Percentiles rank a stretch among this genome's conserved stretches.
Evolutionary conservation across 2,329 filamentous ascomycete species (phyloP).

Genomic region (Epichloe aotearoae): DNA sequence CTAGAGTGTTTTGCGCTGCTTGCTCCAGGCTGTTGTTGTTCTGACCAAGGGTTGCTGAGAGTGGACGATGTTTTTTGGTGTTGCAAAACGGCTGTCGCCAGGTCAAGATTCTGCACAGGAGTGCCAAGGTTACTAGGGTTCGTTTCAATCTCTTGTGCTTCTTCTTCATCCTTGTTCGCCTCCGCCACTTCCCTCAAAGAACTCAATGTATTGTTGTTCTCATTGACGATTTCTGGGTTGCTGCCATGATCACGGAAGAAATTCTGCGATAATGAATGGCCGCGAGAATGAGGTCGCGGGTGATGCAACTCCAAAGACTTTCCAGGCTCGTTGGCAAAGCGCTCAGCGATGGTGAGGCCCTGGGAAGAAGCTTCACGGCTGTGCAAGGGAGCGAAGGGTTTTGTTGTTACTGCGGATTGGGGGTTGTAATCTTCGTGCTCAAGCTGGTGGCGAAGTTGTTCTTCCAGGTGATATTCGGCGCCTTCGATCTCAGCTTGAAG

Average conservation of each 20-base stretch:
- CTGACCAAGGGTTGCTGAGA: slow-evolving; percentile 50
- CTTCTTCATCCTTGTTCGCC: slow-evolving; percentile 28
- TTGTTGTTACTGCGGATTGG: slow-evolving; percentile 23
- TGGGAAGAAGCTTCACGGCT: slow-evolving; percentile 34
- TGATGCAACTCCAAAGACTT: slow-evolving; percentile 52
- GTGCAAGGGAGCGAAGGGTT: slow-evolving; percentile 20
- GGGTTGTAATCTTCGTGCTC: slow-evolving; percentile 68
- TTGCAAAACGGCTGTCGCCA: slow-evolving; percentile 28
- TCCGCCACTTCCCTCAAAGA: slow-evolving; percentile 28
- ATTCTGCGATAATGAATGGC: slow-evolving; percentile 56
- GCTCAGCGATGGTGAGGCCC: slow-evolving; percentile 34
- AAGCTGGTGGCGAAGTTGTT: slow-evolving; percentile 64
- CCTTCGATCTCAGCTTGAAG: slow-evolving; percentile 78
- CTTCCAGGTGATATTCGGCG: slow-evolving; percentile 72
- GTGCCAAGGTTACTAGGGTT: slow-evolving; percentile 62
- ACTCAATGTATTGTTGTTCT: slow-evolving; percentile 25
- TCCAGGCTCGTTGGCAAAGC: slow-evolving; percentile 39
- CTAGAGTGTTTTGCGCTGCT: slow-evolving; percentile 27
- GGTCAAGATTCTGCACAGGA: slow-evolving; percentile 39
- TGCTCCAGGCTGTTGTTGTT: slow-evolving; percentile 31
- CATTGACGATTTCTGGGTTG: slow-evolving; percentile 24
- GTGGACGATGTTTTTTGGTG: slow-evolving; percentile 46
- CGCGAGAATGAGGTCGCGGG: slow-evolving; percentile 59
- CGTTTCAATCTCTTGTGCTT: slow-evolving; percentile 55
- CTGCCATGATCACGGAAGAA: slow-evolving; percentile 47